phyloP scores from a whole-genome alignment of 2,329 filamentous ascomycete genomes.

The Clarireedia hainanense region DNA sequence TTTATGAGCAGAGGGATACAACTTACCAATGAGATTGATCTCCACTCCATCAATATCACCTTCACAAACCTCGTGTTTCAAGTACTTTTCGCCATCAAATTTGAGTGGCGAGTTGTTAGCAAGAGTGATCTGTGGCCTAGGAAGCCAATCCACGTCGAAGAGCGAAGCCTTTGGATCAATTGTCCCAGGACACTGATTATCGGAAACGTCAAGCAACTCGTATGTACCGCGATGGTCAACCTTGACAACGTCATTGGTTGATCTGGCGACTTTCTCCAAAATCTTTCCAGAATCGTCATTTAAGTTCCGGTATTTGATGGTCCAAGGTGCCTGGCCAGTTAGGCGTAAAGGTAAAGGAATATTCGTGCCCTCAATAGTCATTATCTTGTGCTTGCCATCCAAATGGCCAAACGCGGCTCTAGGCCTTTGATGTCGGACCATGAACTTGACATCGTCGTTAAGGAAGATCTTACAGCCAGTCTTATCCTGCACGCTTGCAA shows the following conservation, averaged over 20 bases:
- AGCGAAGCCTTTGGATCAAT: constrained; percentile 65
- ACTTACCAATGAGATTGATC: constrained; percentile 65
- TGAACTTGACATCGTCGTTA: constrained; percentile 76
- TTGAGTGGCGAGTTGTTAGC: constrained; percentile 56
- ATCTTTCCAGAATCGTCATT: constrained; percentile 41
- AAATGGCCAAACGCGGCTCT: constrained; percentile 78
- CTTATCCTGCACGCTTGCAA: constrained; percentile 80
- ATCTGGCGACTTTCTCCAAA: constrained; percentile 38
- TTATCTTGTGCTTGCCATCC: constrained; percentile 68
- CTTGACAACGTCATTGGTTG: constrained; percentile 60
- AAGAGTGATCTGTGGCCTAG: constrained; percentile 65
- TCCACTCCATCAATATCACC: constrained; percentile 89
- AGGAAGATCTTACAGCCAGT: constrained; percentile 80
- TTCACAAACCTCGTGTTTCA: constrained; percentile 83
- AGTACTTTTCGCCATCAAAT: constrained; percentile 45
- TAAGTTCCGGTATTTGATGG: constrained; percentile 64
- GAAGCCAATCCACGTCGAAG: constrained; percentile 81
- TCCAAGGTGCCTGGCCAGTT: constrained; percentile 81
- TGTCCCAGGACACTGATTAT: constrained; percentile 73
- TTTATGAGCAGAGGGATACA: not conserved
- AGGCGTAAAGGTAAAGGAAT: constrained; percentile 75
- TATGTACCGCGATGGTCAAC: constrained; percentile 67
- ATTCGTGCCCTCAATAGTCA: constrained; percentile 67
- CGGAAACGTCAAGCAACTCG: constrained; percentile 68
- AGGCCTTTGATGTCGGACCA: constrained; percentile 81